Evolutionary conservation across 2,329 filamentous ascomycete genomes (phyloP), one percentile per base, ranked within the genome.

Genomic region (Dactylellina parvicollis): DNA sequence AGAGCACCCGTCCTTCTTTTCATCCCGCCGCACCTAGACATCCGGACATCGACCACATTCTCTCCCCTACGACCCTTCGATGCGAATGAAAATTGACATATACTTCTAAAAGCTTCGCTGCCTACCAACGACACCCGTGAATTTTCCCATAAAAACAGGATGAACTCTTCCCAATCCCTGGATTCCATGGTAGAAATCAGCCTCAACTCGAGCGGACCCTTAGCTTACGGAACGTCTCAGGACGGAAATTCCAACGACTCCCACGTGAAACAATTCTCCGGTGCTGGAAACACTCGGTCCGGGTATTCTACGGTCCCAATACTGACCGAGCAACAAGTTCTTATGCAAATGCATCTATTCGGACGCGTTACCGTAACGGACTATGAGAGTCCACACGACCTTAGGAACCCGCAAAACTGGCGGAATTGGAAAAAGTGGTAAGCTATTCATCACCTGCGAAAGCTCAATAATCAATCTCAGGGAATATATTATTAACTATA

Each of bases 111-210:
- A n/a, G n/a, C n/a, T n/a, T n/a, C n/a, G n/a, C n/a, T n/a, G n/a
- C n/a, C n/a, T n/a, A n/a, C n/a, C n/a, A n/a, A n/a, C n/a, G n/a
- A n/a, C n/a, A n/a, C n/a, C n/a, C n/a, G n/a, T n/a, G n/a, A n/a
- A n/a, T n/a, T n/a, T n/a, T n/a, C n/a, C n/a, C n/a, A n/a, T n/a
- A n/a, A n/a, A n/a, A n/a, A 4, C 20, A 44, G 4, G 5, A 54
- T 54, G 49, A 22, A 5, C 38, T 24, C 32, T 10, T 24, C 30
- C 18, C 3, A 38, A 12, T 55, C 47, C 14, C 36, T 46, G 10
- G 59, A 55, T n/a, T 44, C 47, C 2, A 64, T 55, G 59, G 59
- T 54, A 10, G 47, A 64, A 8, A 36, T 64, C 14, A 36, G 34
- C 22, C 34, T 64, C 4, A 44, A 18, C 34, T 62, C 57, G 4